Evolutionary conservation across 176 grass and related monocot species (phyloP).

Genomic region (Cymbopogon citratus): DNA sequence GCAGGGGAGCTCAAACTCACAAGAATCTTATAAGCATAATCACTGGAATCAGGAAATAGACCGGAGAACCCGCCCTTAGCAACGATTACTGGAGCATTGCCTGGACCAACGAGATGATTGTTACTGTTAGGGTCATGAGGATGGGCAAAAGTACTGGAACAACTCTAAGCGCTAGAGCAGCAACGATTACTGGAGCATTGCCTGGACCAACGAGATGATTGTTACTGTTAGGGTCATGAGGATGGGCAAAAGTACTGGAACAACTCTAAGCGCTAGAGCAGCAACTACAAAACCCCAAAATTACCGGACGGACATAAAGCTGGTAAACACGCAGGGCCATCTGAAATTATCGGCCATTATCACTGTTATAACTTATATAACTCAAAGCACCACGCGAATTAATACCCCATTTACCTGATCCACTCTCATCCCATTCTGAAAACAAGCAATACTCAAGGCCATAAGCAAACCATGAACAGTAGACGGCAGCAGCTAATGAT

Average conservation of each 20-base stretch:
- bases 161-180: neutral
- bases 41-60: slow-evolving; percentile 80
- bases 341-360: neutral
- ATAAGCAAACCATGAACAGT: neutral
- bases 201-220: slow-evolving; percentile 50
- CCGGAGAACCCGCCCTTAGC: slow-evolving; percentile 88
- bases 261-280: neutral
- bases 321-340: no score
- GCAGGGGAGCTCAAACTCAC: neutral
- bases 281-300: neutral
- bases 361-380: no score
- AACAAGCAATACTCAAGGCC: neutral
- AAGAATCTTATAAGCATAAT: slow-evolving; percentile 4
- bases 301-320: neutral
- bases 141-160: neutral
- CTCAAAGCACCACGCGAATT: neutral
- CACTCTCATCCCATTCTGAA: neutral
- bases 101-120: slow-evolving; percentile 43
- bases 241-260: neutral
- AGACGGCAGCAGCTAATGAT: neutral
- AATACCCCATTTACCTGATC: neutral
- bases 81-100: slow-evolving; percentile 50
- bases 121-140: neutral
- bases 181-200: slow-evolving; percentile 48
- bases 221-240: neutral